Percentiles rank a stretch among this genome's conserved stretches.
phyloP scores from a whole-genome alignment of 192 early-diverging fungal genomes.

The Chytriomyces confervae region DNA sequence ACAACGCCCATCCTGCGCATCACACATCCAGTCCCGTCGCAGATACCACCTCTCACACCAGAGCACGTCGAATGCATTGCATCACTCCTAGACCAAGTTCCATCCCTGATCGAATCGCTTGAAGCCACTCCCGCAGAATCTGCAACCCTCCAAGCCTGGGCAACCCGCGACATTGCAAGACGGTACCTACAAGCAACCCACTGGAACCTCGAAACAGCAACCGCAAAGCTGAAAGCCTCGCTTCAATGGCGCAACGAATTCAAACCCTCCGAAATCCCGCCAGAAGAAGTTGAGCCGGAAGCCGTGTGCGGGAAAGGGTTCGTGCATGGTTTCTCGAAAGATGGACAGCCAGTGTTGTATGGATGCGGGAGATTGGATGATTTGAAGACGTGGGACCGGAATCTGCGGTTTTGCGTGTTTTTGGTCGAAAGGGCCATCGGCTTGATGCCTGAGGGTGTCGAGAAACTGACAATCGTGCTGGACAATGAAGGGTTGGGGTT shows the following conservation, averaged over 20 bases:
- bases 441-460: slow-evolving; percentile 69
- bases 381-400: slow-evolving; percentile 68
- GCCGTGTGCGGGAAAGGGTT: slow-evolving; percentile 81
- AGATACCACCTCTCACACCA: neutral
- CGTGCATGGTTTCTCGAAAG: slow-evolving; percentile 78
- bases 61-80: neutral
- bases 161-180: neutral
- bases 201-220: slow-evolving; percentile 50
- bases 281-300: slow-evolving; percentile 77
- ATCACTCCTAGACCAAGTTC: slow-evolving; percentile 3
- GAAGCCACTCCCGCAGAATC: neutral
- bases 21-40: neutral
- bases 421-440: slow-evolving; percentile 73
- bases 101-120: slow-evolving; percentile 10
- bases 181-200: slow-evolving; percentile 75
- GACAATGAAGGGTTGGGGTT: slow-evolving; percentile 81
- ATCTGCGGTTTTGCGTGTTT: slow-evolving; percentile 81
- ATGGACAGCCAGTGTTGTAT: slow-evolving; percentile 75
- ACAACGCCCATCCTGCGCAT: neutral
- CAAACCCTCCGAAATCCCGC: slow-evolving; percentile 70
- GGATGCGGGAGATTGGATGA: slow-evolving; percentile 68
- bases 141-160: neutral
- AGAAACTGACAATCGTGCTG: slow-evolving; percentile 78
- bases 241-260: slow-evolving; percentile 53
- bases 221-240: slow-evolving; percentile 5